Base-by-base conservation (phyloP, 345 rosid species). In the Brassica cretica region DNA sequence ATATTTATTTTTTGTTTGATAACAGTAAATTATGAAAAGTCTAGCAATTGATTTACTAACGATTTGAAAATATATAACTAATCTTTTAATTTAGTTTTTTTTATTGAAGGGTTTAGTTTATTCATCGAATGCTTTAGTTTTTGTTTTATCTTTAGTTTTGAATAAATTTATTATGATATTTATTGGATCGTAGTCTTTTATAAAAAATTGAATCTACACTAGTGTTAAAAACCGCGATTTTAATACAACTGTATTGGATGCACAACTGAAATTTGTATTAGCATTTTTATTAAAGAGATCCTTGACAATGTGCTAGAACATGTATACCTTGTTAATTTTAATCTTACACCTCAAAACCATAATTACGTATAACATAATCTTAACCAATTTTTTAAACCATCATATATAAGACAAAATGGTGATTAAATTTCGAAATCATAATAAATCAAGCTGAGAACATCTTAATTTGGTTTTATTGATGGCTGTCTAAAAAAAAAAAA, bases 391-490 rank as follows among this genome's bases (percentile, higher is more conserved):
- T n/a, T 16, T 1, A 29, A 46, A 21, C 0, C 0, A 29, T 15
- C 2, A 10, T 5, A n/a, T 9, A 10, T 32, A 16, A 59, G 67
- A 58, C 0, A 41, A 76, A 44, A 58, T 1, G 32, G 3, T 39
- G 61, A 60, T 68, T 29, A 18, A 6, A 19, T 68, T 68, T 2
- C 12, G 19, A 37, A 39, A 60, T 18, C 32, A 39, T 14, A 66
- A 56, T 1, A 27, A 53, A 55, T 24, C 16, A 24, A 4, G 1
- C 24, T 2, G 51, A 49, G 2, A 19, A 21, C 41, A 51, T 65
- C 11, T 71, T 18, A 39, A 15, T 39, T 9, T 67, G 66, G 59
- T 67, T 78, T 14, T 71, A 65, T n/a, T 5, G 44, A 12, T 64
- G 66, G 66, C 5, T 64, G 16, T 39, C 41, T 70, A n/a, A 0